phyloP scores from a whole-genome alignment of 495 filamentous ascomycete genomes.

The Lophiostoma macrostomum region DNA sequence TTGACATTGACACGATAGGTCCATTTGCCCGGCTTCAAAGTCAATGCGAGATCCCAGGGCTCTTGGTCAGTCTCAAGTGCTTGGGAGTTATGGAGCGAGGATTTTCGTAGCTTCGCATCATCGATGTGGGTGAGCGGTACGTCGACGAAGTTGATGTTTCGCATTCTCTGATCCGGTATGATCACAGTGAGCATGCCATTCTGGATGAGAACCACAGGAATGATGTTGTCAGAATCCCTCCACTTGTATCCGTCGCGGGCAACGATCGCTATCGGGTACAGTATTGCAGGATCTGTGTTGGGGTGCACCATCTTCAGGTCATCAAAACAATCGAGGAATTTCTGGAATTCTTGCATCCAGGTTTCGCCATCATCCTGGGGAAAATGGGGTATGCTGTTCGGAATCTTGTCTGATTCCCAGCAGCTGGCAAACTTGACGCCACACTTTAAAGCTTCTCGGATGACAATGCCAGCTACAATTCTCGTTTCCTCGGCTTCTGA shows the following conservation, averaged over 20 bases:
- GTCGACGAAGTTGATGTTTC: slow-evolving; percentile 11
- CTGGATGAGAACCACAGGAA: slow-evolving; percentile 2
- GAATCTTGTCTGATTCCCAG: slow-evolving; percentile 20
- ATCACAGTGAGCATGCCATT: slow-evolving; percentile 1
- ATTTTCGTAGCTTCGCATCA: not conserved
- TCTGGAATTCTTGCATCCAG: slow-evolving; percentile 26
- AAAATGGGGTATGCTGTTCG: slow-evolving; percentile 12
- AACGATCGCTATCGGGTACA: slow-evolving; percentile 8
- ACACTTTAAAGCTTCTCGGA: slow-evolving; percentile 9
- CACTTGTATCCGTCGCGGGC: slow-evolving; percentile 19
- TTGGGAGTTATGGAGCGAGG: slow-evolving; percentile 16
- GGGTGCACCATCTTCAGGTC: not conserved
- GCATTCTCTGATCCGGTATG: not conserved
- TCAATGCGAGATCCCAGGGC: slow-evolving; percentile 13
- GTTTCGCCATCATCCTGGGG: not conserved
- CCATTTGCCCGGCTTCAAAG: slow-evolving; percentile 2
- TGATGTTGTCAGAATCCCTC: not conserved
- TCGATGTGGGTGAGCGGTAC: slow-evolving; percentile 18
- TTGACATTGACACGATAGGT: slow-evolving; percentile 23
- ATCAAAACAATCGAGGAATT: slow-evolving; percentile 16
- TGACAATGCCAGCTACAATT: slow-evolving; percentile 25
- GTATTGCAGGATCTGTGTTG: not conserved
- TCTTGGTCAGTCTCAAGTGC: slow-evolving; percentile 1
- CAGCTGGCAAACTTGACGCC: slow-evolving; percentile 8
- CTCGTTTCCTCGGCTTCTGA: slow-evolving; percentile 22